Percentiles rank a stretch among this genome's conserved stretches.
Evolutionary conservation across 2,329 filamentous ascomycete species (phyloP).

Genomic region (Verticillium alfalfae): DNA sequence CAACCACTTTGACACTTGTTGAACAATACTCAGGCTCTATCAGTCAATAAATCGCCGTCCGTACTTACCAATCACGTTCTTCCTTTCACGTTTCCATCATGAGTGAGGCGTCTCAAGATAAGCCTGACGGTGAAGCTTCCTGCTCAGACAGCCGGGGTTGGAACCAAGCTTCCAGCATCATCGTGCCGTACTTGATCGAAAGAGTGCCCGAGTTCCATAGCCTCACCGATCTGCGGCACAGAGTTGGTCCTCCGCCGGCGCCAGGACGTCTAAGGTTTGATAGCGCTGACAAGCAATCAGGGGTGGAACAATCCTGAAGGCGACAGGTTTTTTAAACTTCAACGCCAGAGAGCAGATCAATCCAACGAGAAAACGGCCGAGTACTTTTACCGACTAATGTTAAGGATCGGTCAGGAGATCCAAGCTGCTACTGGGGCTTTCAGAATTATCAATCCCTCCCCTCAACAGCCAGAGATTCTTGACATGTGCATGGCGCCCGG

Average conservation of each 20-base stretch:
- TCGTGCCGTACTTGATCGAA: neutral
- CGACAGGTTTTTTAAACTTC: slow-evolving; percentile 33
- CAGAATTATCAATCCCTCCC: slow-evolving; percentile 5
- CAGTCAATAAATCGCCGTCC: too few relatives aligned
- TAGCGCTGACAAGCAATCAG: slow-evolving; percentile 17
- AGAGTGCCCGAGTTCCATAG: neutral
- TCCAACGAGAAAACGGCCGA: slow-evolving; percentile 10
- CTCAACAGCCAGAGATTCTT: slow-evolving; percentile 28
- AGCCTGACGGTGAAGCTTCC: too few relatives aligned
- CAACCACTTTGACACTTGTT: too few relatives aligned
- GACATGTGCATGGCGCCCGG: slow-evolving; percentile 54
- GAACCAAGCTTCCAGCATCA: too few relatives aligned
- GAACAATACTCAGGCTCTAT: too few relatives aligned
- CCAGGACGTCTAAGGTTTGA: too few relatives aligned
- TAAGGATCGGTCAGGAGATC: slow-evolving; percentile 33
- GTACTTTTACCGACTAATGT: slow-evolving; percentile 36
- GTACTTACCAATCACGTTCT: too few relatives aligned
- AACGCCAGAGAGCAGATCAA: slow-evolving; percentile 30
- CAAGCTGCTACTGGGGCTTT: slow-evolving; percentile 26
- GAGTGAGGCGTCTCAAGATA: too few relatives aligned
- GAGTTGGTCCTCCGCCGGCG: neutral
- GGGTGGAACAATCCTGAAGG: slow-evolving; percentile 37
- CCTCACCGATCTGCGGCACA: neutral
- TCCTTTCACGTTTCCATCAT: too few relatives aligned
- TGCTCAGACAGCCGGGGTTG: too few relatives aligned